Percentiles rank a stretch among this genome's conserved stretches.
Conservation (phyloP, 768 basidiomycete species). For the Lactarius hatsudake region DNA sequence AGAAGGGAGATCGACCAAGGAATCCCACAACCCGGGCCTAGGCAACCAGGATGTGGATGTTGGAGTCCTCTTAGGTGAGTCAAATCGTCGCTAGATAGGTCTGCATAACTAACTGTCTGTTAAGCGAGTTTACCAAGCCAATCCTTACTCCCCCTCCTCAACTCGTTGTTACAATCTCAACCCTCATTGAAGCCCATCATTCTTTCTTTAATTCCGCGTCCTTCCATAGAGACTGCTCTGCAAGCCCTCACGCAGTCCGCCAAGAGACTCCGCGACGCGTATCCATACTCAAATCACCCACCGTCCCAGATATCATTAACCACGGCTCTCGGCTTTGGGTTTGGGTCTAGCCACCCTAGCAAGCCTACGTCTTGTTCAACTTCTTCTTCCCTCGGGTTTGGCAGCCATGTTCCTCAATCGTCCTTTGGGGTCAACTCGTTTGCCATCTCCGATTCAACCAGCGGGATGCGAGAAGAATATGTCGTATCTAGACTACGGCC, state of each 20-base stretch:
- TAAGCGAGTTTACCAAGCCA: slow-evolving; percentile 76
- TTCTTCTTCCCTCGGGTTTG: slow-evolving; percentile 31
- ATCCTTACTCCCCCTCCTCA: slow-evolving; percentile 71
- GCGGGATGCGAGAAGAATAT: slow-evolving; percentile 78
- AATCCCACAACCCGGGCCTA: slow-evolving; percentile 43
- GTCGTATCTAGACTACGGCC: slow-evolving; percentile 71
- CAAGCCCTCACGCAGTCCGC: slow-evolving; percentile 66
- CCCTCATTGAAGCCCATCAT: slow-evolving; percentile 71
- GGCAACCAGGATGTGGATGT: slow-evolving; percentile 69
- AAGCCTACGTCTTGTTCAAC: slow-evolving; percentile 9
- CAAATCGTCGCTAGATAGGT: slow-evolving; percentile 2
- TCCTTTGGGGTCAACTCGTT: slow-evolving; percentile 19
- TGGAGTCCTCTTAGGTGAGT: slow-evolving; percentile 75
- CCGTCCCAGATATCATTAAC: slow-evolving; percentile 35
- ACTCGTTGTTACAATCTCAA: slow-evolving; percentile 61
- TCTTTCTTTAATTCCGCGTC: slow-evolving; percentile 79
- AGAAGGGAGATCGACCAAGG: slow-evolving; percentile 46
- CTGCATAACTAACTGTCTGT: slow-evolving; percentile 23
- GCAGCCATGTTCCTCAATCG: slow-evolving; percentile 28
- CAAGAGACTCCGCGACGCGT: slow-evolving; percentile 74
- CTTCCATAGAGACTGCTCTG: slow-evolving; percentile 70
- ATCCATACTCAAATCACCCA: slow-evolving; percentile 67
- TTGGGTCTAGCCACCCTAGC: slow-evolving; percentile 30
- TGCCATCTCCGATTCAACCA: slow-evolving; percentile 21
- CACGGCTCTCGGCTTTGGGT: slow-evolving; percentile 36